Conservation (phyloP, 2,329 filamentous ascomycete species). For the Pezicula carpinea region DNA sequence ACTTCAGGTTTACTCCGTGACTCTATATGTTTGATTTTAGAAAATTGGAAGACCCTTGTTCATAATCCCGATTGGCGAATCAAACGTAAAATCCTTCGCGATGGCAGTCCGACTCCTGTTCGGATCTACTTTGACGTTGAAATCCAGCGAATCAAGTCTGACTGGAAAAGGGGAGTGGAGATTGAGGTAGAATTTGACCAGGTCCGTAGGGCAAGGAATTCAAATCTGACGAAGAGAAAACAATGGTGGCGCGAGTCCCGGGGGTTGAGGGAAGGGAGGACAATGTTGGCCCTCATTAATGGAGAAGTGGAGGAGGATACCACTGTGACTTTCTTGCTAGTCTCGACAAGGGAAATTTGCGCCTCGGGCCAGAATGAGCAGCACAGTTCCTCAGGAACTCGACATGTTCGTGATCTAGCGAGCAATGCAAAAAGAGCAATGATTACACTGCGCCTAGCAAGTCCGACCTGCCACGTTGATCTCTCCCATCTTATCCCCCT, state of each 20-base stretch:
- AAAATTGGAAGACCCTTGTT: constrained; percentile 15
- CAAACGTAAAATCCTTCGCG: constrained; percentile 5
- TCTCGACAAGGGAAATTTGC: constrained; percentile 16
- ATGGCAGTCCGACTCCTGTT: constrained; percentile 6
- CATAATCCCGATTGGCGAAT: constrained; percentile 4
- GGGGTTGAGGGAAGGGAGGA: constrained; percentile 7
- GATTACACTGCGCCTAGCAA: constrained; percentile 16
- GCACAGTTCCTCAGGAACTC: not conserved
- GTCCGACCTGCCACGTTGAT: constrained; percentile 4
- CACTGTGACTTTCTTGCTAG: constrained; percentile 20
- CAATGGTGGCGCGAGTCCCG: constrained; percentile 15
- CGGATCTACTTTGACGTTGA: constrained; percentile 11
- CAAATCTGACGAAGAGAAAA: constrained; percentile 4
- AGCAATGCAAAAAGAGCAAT: constrained; percentile 12
- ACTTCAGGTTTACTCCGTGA: constrained; percentile 24
- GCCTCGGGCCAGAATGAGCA: constrained; percentile 1
- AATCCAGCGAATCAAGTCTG: constrained; percentile 11
- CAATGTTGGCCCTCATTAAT: constrained; percentile 10
- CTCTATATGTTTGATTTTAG: constrained; percentile 20
- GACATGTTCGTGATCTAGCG: constrained; percentile 8
- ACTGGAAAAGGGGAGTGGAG: constrained; percentile 10
- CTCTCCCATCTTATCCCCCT: constrained; percentile 7
- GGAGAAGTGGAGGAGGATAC: constrained; percentile 11
- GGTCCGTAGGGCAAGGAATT: constrained; percentile 2
- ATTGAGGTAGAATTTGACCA: constrained; percentile 17